Conservation (phyloP, 2,329 filamentous ascomycete species). For the Scleromitrula shiraiana region DNA sequence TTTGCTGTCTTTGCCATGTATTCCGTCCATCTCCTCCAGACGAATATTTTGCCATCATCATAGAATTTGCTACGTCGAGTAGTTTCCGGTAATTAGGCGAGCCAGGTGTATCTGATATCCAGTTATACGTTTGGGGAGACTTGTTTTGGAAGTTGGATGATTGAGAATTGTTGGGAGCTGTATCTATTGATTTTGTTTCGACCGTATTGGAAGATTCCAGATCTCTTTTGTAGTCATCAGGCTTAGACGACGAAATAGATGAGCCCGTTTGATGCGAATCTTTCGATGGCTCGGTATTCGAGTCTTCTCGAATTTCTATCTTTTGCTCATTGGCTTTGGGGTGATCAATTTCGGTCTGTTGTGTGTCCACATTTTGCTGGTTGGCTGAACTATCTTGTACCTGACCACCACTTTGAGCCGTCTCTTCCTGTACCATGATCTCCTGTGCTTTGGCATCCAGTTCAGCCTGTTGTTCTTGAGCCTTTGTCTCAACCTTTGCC, state of each 20-base stretch:
- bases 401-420: neutral
- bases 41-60: constrained; percentile 11
- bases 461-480: neutral
- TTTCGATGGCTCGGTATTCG: neutral
- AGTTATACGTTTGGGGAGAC: neutral
- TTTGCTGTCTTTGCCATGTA: constrained; percentile 45
- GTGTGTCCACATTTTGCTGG: neutral
- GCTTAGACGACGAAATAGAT: neutral
- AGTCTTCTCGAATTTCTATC: neutral
- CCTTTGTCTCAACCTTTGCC: neutral
- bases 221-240: neutral
- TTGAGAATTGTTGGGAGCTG: neutral
- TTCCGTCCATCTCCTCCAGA: constrained; percentile 32
- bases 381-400: neutral
- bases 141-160: neutral
- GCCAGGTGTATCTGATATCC: constrained; percentile 22
- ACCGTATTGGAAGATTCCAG: neutral
- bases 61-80: constrained; percentile 25
- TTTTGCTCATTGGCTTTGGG: neutral
- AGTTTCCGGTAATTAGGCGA: constrained; percentile 25
- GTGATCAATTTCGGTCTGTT: neutral
- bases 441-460: neutral
- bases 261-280: neutral
- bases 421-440: neutral
- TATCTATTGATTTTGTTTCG: neutral